Base-by-base conservation (phyloP, 805 yeast species). In the Clavispora carvajalis region DNA sequence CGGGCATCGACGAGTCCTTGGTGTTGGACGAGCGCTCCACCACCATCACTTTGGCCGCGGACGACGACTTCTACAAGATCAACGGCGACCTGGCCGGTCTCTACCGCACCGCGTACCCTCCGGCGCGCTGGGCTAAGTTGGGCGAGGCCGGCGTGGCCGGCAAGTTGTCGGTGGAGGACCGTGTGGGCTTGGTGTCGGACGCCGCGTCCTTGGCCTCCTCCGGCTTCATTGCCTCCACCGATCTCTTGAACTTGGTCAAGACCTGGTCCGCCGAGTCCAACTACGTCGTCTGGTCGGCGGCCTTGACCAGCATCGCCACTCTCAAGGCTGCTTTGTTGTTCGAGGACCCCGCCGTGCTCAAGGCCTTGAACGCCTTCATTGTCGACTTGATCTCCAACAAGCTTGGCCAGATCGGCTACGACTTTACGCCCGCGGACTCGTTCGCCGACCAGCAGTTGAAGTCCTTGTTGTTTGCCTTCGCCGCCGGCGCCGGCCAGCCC, bases 161-260 rank as follows among this genome's bases (percentile, higher is more conserved):
- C 30, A 64, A 73, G 51, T 71, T 85, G 52, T 72, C 87, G 9
- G 83, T 81, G 38, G 85, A 82, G 58, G 95, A 85, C 62, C 78
- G 87, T 62, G 79, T 82, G 41, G 91, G 90, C 33, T 71, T 83
- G 51, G 83, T 85, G 36, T 84, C 90, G n/a, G 95, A 85, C 63
- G 85, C 85, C 15, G 78, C 75, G 38, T 76, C 87, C 7, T 70
- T 84, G 49, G 78, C 91, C 5, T 65, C 80, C 21, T 79, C 91
- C 15, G 93, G 93, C 22, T 74, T 75, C 52, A 76, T 82, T 41
- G 67, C 80, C 19, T 77, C 89, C 24, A 67, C 77, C 4, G 79
- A 73, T 51, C 72, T 82, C 55, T 73, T 83, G 50, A 65, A 69
- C 45, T 74, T 83, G 55, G 72, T 82, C 33, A 70, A 75, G 41